A percentile compares a stretch with the other conserved stretches of the same genome.
Conservation (phyloP, 352 stramenopile species). For the Globisporangium alternatum region DNA sequence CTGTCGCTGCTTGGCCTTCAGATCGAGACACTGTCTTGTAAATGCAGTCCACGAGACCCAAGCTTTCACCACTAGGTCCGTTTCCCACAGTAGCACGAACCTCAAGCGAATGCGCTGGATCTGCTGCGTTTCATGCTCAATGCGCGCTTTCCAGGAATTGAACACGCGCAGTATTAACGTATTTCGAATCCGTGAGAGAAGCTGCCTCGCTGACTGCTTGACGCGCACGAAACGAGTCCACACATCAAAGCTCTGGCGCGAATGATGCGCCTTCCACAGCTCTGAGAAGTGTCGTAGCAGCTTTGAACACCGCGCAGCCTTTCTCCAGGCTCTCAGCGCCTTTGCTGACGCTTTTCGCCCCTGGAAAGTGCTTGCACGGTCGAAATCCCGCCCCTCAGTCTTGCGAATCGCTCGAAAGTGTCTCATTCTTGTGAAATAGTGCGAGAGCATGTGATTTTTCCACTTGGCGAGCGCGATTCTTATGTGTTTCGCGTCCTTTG, state of each 20-base stretch:
- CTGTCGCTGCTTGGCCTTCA: constrained; percentile 7
- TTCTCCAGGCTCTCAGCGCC: constrained; percentile 6
- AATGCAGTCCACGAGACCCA: constrained; percentile 25
- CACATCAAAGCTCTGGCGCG: not conserved
- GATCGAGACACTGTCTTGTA: not conserved
- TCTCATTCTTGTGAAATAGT: constrained; percentile 21
- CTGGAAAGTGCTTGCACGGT: constrained; percentile 19
- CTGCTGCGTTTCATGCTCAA: constrained; percentile 13
- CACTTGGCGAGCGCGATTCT: constrained; percentile 22
- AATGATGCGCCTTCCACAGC: not conserved
- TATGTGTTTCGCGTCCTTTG: constrained; percentile 8
- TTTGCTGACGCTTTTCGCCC: not conserved
- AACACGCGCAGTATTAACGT: constrained; percentile 26
- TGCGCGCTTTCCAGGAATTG: constrained; percentile 35
- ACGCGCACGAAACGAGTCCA: not conserved
- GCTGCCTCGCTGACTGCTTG: not conserved
- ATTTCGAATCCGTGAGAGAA: constrained; percentile 11
- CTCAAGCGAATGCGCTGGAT: constrained; percentile 27
- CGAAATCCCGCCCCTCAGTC: constrained; percentile 7
- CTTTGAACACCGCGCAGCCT: not conserved
- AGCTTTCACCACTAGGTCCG: constrained; percentile 11
- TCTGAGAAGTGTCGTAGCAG: not conserved
- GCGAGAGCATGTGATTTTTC: constrained; percentile 16
- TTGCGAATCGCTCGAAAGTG: constrained; percentile 14
- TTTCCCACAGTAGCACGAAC: constrained; percentile 29